A percentile compares a stretch with the other conserved stretches of the same genome.
Conservation (phyloP, 371 early-diverging fungal species). For the Mucor saturninus region DNA sequence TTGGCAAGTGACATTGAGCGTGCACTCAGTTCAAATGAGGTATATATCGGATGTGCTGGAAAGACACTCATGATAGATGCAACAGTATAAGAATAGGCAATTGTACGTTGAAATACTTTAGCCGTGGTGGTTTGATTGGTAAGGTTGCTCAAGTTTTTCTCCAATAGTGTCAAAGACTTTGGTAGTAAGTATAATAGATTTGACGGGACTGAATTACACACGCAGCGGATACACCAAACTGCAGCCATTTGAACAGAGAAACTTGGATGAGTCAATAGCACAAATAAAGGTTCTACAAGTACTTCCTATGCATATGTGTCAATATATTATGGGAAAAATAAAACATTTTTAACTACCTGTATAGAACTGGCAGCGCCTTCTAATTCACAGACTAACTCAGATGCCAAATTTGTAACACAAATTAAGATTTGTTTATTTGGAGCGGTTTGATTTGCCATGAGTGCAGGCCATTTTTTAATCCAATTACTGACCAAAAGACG, state of each 20-base stretch:
- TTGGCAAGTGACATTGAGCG: constrained; percentile 77
- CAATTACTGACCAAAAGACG: constrained; percentile 67
- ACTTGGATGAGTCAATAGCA: constrained; percentile 70
- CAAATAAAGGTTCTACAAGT: constrained; percentile 66
- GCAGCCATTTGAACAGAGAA: constrained; percentile 78
- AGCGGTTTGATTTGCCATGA: constrained; percentile 65
- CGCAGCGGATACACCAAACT: constrained; percentile 74
- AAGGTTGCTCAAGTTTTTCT: constrained; percentile 61
- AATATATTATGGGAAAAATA: not conserved
- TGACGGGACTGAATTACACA: constrained; percentile 71
- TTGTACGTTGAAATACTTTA: constrained; percentile 59
- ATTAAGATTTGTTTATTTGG: constrained; percentile 67
- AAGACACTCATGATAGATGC: constrained; percentile 77
- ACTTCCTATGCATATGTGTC: constrained; percentile 50
- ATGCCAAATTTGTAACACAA: constrained; percentile 75
- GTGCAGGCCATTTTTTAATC: constrained; percentile 73
- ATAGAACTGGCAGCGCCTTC: constrained; percentile 77
- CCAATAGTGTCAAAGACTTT: constrained; percentile 60
- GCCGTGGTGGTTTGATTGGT: constrained; percentile 46
- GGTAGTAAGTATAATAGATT: constrained; percentile 67
- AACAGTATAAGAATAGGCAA: constrained; percentile 70
- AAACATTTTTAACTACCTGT: constrained; percentile 47
- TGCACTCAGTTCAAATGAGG: constrained; percentile 77
- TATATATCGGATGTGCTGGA: constrained; percentile 71
- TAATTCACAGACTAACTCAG: constrained; percentile 74